Conservation (phyloP, 495 filamentous ascomycete species). For the Apodospora peruviana region DNA sequence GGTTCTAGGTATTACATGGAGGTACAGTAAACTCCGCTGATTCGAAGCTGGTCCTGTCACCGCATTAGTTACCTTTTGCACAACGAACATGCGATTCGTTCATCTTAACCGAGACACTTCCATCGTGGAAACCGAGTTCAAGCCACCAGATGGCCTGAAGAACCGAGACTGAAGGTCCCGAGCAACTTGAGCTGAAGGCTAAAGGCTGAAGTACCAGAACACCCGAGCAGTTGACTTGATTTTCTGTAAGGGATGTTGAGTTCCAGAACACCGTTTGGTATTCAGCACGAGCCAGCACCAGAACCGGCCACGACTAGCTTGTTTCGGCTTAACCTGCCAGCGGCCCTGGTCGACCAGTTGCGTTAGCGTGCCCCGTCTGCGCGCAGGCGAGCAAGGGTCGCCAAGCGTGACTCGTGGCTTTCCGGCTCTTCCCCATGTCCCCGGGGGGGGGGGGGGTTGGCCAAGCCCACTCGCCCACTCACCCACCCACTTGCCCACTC, state of each 20-base stretch:
- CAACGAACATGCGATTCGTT: too few relatives aligned
- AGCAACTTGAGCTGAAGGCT: too few relatives aligned
- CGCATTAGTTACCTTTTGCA: too few relatives aligned
- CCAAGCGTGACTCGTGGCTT: conserved; percentile 21
- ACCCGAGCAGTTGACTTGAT: neutral
- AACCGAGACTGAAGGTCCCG: too few relatives aligned
- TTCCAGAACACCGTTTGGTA: conserved; percentile 14
- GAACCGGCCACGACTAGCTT: neutral
- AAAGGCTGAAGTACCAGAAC: neutral
- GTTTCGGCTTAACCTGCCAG: neutral
- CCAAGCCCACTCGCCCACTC: neutral
- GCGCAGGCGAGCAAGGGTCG: too few relatives aligned
- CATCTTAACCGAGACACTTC: too few relatives aligned
- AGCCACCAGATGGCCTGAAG: too few relatives aligned
- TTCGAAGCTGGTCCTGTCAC: too few relatives aligned
- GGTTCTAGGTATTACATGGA: too few relatives aligned
- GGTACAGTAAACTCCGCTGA: too few relatives aligned
- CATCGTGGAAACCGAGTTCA: too few relatives aligned
- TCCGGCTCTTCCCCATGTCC: conserved; percentile 11
- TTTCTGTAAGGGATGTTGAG: neutral
- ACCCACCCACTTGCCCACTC: neutral
- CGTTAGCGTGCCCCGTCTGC: conserved; percentile 2
- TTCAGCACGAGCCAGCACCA: neutral
- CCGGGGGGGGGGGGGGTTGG: neutral
- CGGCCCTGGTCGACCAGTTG: too few relatives aligned